Evolutionary conservation across 768 basidiomycete species (phyloP).

Genomic region (Royoungia palumana): DNA sequence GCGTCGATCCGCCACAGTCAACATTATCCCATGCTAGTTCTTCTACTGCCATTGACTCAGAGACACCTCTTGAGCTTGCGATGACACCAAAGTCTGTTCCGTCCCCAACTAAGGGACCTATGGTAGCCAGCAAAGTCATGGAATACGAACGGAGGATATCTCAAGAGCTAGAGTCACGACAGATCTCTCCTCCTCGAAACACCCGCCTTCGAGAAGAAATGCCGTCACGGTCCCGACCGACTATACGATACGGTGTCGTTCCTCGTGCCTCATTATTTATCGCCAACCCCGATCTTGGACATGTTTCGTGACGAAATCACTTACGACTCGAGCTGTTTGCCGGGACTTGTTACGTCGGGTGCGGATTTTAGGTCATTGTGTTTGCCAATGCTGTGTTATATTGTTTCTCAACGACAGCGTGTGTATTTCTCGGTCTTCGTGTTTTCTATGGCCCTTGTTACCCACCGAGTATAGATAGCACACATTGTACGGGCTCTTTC

Average conservation of each 20-base stretch:
- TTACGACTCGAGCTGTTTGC: conserved; percentile 1
- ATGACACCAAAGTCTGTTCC: not conserved
- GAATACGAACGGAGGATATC: conserved; percentile 60
- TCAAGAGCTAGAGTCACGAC: conserved; percentile 45
- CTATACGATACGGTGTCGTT: conserved; percentile 62
- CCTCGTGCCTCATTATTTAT: conserved; percentile 63
- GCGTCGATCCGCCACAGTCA: conserved; percentile 19
- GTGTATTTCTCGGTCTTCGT: not conserved
- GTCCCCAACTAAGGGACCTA: conserved; percentile 8
- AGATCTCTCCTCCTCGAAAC: conserved; percentile 34
- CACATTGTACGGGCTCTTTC: too few species aligned
- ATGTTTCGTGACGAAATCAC: conserved; percentile 10
- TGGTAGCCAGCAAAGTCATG: conserved; percentile 51
- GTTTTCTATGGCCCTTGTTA: conserved; percentile 2
- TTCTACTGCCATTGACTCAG: not conserved
- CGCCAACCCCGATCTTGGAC: conserved; percentile 54
- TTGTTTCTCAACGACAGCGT: not conserved
- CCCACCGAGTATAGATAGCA: not conserved
- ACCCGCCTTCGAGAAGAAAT: conserved; percentile 43
- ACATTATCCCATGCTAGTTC: conserved; percentile 6
- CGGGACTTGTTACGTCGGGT: not conserved
- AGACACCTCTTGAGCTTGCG: conserved; percentile 2
- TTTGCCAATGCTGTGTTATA: conserved; percentile 7
- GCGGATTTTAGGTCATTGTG: conserved; percentile 1
- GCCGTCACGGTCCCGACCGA: conserved; percentile 36